phyloP scores from a whole-genome alignment of 2,329 filamentous ascomycete species.

The Aspergillus sp. region DNA sequence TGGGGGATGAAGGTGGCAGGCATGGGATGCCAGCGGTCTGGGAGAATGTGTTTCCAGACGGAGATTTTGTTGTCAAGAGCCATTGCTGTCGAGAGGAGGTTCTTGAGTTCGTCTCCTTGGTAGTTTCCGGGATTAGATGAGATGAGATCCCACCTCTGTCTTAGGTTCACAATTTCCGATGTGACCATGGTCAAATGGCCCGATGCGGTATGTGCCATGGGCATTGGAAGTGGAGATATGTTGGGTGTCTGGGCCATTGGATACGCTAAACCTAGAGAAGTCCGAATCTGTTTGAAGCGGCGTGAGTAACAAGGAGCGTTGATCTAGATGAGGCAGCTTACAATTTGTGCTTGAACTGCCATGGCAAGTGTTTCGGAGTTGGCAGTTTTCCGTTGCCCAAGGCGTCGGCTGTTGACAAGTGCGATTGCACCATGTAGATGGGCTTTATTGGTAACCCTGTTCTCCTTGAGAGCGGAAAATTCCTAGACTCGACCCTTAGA shows the following conservation, averaged over 20 bases:
- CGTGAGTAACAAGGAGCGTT: background rate
- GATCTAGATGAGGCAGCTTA: slow-evolving; percentile 9
- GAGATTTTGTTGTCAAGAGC: slow-evolving; percentile 22
- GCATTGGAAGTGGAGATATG: slow-evolving; percentile 22
- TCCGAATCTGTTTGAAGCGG: slow-evolving; percentile 20
- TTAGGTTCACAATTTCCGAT: slow-evolving; percentile 24
- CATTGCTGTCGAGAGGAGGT: slow-evolving; percentile 20
- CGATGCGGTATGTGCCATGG: slow-evolving; percentile 16
- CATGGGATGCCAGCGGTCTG: slow-evolving; percentile 23
- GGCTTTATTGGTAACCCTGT: slow-evolving; percentile 19
- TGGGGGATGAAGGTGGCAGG: slow-evolving; percentile 24
- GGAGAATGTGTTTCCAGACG: slow-evolving; percentile 25
- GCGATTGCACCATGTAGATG: slow-evolving; percentile 32
- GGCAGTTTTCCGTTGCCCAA: slow-evolving; percentile 13
- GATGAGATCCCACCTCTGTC: slow-evolving; percentile 22
- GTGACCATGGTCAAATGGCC: slow-evolving; percentile 21
- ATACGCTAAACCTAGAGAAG: slow-evolving; percentile 16
- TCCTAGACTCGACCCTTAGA: slow-evolving; percentile 19
- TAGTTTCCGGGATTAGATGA: background rate
- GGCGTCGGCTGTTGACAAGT: slow-evolving; percentile 23
- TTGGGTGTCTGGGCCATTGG: slow-evolving; percentile 24
- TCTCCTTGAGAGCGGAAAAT: slow-evolving; percentile 26
- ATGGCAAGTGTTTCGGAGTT: slow-evolving; percentile 19
- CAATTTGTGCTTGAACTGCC: slow-evolving; percentile 27
- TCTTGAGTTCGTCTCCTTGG: slow-evolving; percentile 8